phyloP scores from a whole-genome alignment of 768 basidiomycete genomes.

The Kwoniella dendrophila region DNA sequence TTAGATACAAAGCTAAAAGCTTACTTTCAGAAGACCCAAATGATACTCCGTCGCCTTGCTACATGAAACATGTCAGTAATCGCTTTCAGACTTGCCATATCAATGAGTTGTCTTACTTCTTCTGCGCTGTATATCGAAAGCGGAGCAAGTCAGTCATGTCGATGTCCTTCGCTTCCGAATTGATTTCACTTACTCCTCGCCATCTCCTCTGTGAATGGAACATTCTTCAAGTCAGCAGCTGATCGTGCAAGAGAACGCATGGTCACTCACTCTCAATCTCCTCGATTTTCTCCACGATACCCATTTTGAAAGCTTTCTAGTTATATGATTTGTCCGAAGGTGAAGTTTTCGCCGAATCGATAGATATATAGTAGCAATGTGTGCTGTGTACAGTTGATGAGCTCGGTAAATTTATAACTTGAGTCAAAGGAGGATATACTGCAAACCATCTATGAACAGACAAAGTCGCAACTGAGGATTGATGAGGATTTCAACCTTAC shows the following conservation, averaged over 20 bases:
- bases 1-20: not conserved
- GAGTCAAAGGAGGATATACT: too few species aligned
- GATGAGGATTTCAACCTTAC: too few species aligned
- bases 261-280: constrained; percentile 83
- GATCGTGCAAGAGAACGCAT: not conserved
- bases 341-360: too few species aligned
- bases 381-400: too few species aligned
- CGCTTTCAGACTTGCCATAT: not conserved
- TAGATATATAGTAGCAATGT: too few species aligned
- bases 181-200: constrained; percentile 71
- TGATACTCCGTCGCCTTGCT: constrained; percentile 82
- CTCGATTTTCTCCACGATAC: constrained; percentile 96
- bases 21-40: constrained; percentile 62
- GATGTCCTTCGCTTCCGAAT: not conserved
- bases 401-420: too few species aligned
- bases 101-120: constrained; percentile 83
- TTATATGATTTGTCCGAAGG: not conserved
- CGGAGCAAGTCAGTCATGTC: not conserved
- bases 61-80: constrained; percentile 9
- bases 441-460: too few species aligned
- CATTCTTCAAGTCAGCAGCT: not conserved
- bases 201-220: constrained; percentile 80
- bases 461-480: too few species aligned
- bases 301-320: constrained; percentile 65
- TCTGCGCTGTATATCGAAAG: constrained; percentile 67